phyloP scores from a whole-genome alignment of 192 early-diverging fungal genomes.

The Mortierella antarctica region DNA sequence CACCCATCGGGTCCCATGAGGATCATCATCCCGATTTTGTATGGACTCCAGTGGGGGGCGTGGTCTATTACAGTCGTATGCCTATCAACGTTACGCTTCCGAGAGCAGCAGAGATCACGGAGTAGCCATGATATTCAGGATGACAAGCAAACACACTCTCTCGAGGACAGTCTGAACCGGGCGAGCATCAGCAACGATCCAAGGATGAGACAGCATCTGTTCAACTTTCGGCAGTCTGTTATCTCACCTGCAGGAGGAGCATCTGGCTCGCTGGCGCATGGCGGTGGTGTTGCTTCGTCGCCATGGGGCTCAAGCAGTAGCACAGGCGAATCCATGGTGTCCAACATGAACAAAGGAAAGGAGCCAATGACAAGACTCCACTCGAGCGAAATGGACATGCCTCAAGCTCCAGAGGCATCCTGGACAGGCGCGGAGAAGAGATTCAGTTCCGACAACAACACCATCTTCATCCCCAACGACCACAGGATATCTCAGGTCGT shows the following conservation, averaged over 20 bases:
- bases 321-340: background rate
- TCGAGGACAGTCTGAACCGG: conserved; percentile 8
- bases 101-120: too few relatives aligned
- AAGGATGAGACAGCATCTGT: conserved; percentile 22
- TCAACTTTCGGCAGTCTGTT: conserved; percentile 40
- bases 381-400: background rate
- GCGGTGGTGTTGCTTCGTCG: background rate
- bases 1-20: conserved; percentile 10
- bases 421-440: conserved; percentile 8
- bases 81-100: conserved; percentile 8
- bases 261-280: background rate
- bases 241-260: conserved; percentile 22
- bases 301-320: background rate
- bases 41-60: conserved; percentile 8
- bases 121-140: conserved; percentile 6
- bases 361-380: background rate
- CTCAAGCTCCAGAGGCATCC: conserved; percentile 13
- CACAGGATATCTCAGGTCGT: conserved; percentile 30
- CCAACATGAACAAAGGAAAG: conserved; percentile 13
- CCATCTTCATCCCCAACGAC: conserved; percentile 24
- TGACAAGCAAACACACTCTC: conserved; percentile 16
- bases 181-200: background rate
- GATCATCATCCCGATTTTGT: conserved; percentile 15
- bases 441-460: background rate
- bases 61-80: conserved; percentile 22